Conservation (phyloP, 2,329 filamentous ascomycete genomes). For the Colletotrichum gigasporum region DNA sequence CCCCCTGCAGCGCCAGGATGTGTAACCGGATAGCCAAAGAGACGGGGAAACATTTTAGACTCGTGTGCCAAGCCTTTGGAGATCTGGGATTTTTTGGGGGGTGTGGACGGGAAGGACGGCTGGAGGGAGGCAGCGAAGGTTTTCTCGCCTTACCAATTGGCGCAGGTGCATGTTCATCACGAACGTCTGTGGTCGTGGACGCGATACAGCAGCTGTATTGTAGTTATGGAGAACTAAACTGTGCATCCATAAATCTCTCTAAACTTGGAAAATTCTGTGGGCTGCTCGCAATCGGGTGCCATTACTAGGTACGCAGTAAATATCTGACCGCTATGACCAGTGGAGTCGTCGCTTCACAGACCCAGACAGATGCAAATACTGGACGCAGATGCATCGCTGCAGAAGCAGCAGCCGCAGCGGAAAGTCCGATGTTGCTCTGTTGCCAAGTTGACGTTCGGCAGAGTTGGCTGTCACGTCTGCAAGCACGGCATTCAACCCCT, state of each 20-base stretch:
- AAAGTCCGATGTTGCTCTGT: constrained; percentile 2
- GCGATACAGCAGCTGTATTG: constrained; percentile 6
- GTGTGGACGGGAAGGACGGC: background rate
- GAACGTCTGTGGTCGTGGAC: background rate
- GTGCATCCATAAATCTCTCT: background rate
- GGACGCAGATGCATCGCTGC: background rate
- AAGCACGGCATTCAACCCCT: constrained; percentile 9
- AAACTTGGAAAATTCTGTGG: constrained; percentile 11
- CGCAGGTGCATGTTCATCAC: background rate
- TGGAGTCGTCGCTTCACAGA: background rate
- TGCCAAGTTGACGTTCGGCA: constrained; percentile 14
- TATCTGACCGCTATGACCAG: background rate
- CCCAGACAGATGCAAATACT: background rate
- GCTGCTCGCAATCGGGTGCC: no score
- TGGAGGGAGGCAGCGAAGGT: background rate
- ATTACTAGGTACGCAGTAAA: no score
- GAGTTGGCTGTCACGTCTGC: constrained; percentile 21
- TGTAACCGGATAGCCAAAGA: constrained; percentile 20
- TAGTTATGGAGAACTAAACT: constrained; percentile 6
- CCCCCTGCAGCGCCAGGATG: constrained; percentile 18
- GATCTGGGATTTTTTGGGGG: constrained; percentile 1
- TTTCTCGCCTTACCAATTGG: background rate
- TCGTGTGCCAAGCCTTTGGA: constrained; percentile 20
- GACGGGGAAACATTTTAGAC: constrained; percentile 23
- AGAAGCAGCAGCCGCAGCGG: background rate